Percentiles rank a stretch among this genome's conserved stretches.
phyloP scores from a whole-genome alignment of 1,284 basidiomycete species.

The Apiotrichum gracile region DNA sequence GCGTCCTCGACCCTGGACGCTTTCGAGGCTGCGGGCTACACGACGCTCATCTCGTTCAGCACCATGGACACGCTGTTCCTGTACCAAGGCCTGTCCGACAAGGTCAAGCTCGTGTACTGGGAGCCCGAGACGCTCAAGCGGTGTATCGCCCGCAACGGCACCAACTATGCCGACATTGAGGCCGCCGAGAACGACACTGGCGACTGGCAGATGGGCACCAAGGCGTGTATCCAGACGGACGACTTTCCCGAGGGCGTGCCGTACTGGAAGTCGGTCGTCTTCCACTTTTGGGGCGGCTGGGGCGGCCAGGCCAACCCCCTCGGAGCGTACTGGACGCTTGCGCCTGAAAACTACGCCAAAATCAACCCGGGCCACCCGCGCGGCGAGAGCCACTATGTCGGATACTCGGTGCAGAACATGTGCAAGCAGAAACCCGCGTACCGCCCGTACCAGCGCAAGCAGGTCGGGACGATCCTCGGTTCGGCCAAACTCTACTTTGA shows the following conservation, averaged over 20 bases:
- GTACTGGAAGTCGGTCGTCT: conserved; percentile 24
- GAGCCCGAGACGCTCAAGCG: conserved; percentile 11
- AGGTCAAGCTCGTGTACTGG: conserved; percentile 28
- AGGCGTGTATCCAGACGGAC: conserved; percentile 18
- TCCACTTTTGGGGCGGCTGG: conserved; percentile 25
- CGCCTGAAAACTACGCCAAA: conserved; percentile 20
- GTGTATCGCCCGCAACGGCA: conserved; percentile 20
- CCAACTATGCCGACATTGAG: conserved; percentile 6
- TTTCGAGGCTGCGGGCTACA: conserved; percentile 24
- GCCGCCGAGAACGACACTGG: not conserved
- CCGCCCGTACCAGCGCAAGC: conserved; percentile 18
- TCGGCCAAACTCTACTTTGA: conserved; percentile 37
- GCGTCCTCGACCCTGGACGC: conserved; percentile 26
- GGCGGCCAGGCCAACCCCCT: conserved; percentile 1
- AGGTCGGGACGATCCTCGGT: conserved; percentile 41
- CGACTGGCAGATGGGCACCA: conserved; percentile 14
- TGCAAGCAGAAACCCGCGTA: conserved; percentile 19
- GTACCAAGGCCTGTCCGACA: conserved; percentile 28
- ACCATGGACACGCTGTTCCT: conserved; percentile 28
- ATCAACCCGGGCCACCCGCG: not conserved
- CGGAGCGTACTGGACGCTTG: conserved; percentile 24
- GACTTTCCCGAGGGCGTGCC: conserved; percentile 26
- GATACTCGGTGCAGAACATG: conserved; percentile 43
- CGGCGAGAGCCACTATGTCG: conserved; percentile 1
- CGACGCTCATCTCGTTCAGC: conserved; percentile 24